Evolutionary conservation across 2,329 filamentous ascomycete species (phyloP), one percentile per base, ranked within the genome.

Genomic region (Emmonsia crescens): DNA sequence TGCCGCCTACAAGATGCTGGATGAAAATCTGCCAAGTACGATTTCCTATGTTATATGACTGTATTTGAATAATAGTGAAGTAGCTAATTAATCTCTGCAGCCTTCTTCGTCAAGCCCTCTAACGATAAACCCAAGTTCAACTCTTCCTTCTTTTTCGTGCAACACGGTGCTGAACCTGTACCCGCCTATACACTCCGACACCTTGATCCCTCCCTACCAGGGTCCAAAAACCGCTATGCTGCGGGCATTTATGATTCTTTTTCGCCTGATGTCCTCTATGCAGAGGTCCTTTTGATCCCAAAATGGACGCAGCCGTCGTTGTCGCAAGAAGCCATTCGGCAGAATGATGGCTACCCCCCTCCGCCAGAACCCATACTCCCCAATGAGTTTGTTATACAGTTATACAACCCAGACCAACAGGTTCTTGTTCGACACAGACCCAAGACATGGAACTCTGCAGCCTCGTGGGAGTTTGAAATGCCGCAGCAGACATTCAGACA

Each of bases 341-440:
- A 75, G 63, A 83, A 88, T 70, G 86, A 85, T 64, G 88, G 87
- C 19, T 77, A 85, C 0, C 78, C 82, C 2, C 86, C 83, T 27
- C 83, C 82, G 19, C 86, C 88, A 0, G 82, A 88, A 63, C 88
- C 92, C 10, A 80, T 89, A 40, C 83, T 90, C 33, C 92, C 93
- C 0, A 86, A 87, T 61, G 80, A 84, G 60, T 96, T 97, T 73
- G 81, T 82, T n/a, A 82, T 97, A 46, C 88, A 93, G 68, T 85
- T 99, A 2, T 97, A 96, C 80, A 94, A 96, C 72, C 94, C 94
- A 0, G 93, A 97, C 72, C 91, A 94, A 74, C 83, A 88, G 68
- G 79, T 97, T 24, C 69, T 80, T 0, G 83, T 97, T 42, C 85
- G 83, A 68, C 72, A 78, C 65, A 85, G 88, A 67, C 82, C 86